Conservation (phyloP, 495 filamentous ascomycete genomes). For the Tuber calosporum region DNA sequence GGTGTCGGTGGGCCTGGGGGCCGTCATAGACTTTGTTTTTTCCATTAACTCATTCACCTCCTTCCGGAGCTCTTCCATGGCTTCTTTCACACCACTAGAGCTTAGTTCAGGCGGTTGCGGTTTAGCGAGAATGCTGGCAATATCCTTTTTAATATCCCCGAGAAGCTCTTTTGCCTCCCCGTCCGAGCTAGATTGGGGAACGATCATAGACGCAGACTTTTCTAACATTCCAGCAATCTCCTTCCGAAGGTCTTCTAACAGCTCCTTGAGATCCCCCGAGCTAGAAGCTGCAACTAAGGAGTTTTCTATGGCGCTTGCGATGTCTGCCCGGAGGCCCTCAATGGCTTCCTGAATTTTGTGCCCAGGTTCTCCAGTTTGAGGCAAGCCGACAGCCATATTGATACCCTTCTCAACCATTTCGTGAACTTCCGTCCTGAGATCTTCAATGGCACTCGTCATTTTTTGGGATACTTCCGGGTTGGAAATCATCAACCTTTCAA, state of each 20-base stretch:
- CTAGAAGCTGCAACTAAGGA: constrained; percentile 22
- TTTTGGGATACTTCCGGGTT: constrained; percentile 76
- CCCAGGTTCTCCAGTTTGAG: constrained; percentile 59
- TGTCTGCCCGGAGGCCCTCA: constrained; percentile 61
- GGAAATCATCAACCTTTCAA: constrained; percentile 64
- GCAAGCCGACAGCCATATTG: constrained; percentile 65
- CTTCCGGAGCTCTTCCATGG: constrained; percentile 36
- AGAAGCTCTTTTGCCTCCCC: constrained; percentile 30
- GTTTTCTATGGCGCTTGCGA: constrained; percentile 44
- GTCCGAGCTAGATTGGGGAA: constrained; percentile 17
- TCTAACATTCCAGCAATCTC: constrained; percentile 34
- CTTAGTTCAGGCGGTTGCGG: constrained; percentile 9
- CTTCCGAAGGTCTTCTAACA: constrained; percentile 29
- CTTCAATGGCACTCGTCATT: constrained; percentile 62
- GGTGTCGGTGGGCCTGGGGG: constrained; percentile 3
- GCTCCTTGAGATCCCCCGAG: constrained; percentile 19
- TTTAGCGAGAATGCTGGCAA: constrained; percentile 30
- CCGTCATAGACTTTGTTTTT: constrained; percentile 20
- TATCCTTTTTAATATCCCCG: constrained; percentile 31
- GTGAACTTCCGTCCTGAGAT: constrained; percentile 56
- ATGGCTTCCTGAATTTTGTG: constrained; percentile 55
- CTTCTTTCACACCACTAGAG: constrained; percentile 19
- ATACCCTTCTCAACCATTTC: constrained; percentile 48
- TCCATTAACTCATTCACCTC: constrained; percentile 39
- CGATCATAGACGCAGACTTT: constrained; percentile 23